A percentile compares a stretch with the other conserved stretches of the same genome.
Conservation (phyloP, 192 early-diverging fungal species). For the Linnemannia elongata region DNA sequence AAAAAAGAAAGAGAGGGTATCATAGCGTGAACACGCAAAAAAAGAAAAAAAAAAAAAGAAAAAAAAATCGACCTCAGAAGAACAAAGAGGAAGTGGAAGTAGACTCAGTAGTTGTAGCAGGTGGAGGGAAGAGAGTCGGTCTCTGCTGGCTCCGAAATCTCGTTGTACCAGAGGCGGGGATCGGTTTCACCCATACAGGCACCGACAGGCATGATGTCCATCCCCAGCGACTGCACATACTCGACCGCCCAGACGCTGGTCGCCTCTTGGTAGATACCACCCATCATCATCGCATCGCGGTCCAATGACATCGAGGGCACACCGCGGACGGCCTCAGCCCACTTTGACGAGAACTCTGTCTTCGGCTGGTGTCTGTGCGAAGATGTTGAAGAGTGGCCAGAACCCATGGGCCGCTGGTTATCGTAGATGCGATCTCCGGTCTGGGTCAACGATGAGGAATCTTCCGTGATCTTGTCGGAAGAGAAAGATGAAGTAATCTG, state of each 20-base stretch:
- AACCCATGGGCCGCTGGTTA: conserved; percentile 14
- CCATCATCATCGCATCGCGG: conserved; percentile 41
- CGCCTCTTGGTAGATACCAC: conserved; percentile 51
- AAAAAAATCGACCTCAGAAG: neutral
- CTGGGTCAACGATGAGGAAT: neutral
- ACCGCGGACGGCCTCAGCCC: conserved; percentile 51
- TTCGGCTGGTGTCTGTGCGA: conserved; percentile 10
- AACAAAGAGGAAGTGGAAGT: neutral
- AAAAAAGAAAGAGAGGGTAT: neutral
- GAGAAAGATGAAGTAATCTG: neutral
- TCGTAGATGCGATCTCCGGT: neutral
- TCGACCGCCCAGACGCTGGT: conserved; percentile 48
- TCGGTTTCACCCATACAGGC: conserved; percentile 44
- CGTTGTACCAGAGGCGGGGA: conserved; percentile 54
- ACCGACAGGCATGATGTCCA: conserved; percentile 42
- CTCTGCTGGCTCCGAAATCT: conserved; percentile 30
- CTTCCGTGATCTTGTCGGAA: neutral
- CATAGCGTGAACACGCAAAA: neutral
- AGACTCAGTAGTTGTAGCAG: conserved; percentile 13
- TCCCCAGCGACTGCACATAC: conserved; percentile 41
- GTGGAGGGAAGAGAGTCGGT: conserved; percentile 15
- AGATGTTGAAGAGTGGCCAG: neutral
- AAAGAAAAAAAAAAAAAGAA: neutral
- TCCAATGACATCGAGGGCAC: conserved; percentile 27
- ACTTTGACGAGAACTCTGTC: conserved; percentile 36